Conservation (phyloP, 2,329 filamentous ascomycete genomes). For the Gliomastix tumulicola region DNA sequence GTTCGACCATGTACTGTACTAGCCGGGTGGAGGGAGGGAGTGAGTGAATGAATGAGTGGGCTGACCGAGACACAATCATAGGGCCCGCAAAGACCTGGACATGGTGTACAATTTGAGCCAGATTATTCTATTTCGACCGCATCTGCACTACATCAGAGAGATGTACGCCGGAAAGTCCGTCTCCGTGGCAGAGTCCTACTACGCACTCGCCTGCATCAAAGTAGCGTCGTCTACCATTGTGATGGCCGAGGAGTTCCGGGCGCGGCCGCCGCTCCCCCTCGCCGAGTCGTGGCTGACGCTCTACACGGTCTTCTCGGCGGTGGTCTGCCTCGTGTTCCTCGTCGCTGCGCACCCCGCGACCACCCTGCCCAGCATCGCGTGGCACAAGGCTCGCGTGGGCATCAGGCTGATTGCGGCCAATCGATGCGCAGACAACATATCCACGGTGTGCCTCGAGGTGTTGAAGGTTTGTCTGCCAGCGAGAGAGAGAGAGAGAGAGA, state of each 20-base stretch:
- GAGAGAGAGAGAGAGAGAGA: background rate
- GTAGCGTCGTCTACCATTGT: slow-evolving; percentile 3
- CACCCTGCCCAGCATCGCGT: slow-evolving; percentile 3
- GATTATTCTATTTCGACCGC: slow-evolving; percentile 4
- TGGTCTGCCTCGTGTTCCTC: slow-evolving; percentile 5
- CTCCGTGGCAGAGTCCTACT: slow-evolving; percentile 5
- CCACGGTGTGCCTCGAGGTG: slow-evolving; percentile 1
- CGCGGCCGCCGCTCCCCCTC: background rate
- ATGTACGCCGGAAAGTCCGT: slow-evolving; percentile 4
- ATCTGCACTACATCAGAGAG: slow-evolving; percentile 4
- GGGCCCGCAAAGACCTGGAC: slow-evolving; percentile 2
- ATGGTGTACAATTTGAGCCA: slow-evolving; percentile 3
- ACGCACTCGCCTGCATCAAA: slow-evolving; percentile 5
- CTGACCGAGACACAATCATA: no score
- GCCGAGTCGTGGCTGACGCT: slow-evolving; percentile 3
- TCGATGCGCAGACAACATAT: slow-evolving; percentile 2
- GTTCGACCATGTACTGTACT: background rate
- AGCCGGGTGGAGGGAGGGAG: background rate
- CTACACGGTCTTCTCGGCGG: slow-evolving; percentile 3
- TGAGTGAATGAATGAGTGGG: background rate
- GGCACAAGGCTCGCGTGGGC: slow-evolving; percentile 3
- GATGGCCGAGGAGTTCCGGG: background rate
- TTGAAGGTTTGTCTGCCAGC: slow-evolving; percentile 2
- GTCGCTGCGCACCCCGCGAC: slow-evolving; percentile 5
- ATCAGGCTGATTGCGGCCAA: slow-evolving; percentile 2